These are phyloP conservation scores for Hippophae gyantsensis DNA, from an alignment of 306 rosid genomes.

Conservation along the genomic window DNA sequence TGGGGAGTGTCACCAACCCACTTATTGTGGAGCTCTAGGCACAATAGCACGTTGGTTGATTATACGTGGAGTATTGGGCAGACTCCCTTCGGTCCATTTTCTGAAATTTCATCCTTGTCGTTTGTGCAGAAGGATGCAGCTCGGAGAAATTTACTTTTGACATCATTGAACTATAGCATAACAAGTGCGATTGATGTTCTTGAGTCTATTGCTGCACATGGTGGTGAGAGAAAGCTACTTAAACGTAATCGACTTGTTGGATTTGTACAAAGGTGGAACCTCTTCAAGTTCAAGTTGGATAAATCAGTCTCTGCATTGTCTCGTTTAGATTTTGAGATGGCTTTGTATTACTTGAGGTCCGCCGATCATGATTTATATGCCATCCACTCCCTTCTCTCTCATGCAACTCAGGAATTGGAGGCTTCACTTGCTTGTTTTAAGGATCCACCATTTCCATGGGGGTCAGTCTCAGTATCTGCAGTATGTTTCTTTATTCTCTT, in stretches of 20 bases:
- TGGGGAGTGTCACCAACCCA: constrained; percentile 99
- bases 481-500: constrained; percentile 41
- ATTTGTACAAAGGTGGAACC: constrained; percentile 82
- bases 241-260: constrained; percentile 54
- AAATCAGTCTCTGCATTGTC: constrained; percentile 80
- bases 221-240: constrained; percentile 73
- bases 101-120: constrained; percentile 55
- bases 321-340: constrained; percentile 76
- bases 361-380: constrained; percentile 88
- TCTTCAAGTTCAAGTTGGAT: constrained; percentile 79
- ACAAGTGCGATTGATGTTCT: constrained; percentile 62
- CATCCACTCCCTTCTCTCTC: constrained; percentile 71
- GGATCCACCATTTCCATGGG: constrained; percentile 93
- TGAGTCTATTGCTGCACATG: constrained; percentile 59
- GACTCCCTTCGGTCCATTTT: constrained; percentile 92
- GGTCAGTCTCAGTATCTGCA: constrained; percentile 35
- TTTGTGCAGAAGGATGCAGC: constrained; percentile 97
- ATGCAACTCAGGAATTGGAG: constrained; percentile 71
- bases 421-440: constrained; percentile 77
- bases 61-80: constrained; percentile 96
- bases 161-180: constrained; percentile 58
- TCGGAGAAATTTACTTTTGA: constrained; percentile 66
- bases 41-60: constrained; percentile 83
- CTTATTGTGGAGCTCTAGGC: constrained; percentile 74
- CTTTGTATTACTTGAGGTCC: constrained; percentile 63